Percentiles rank a stretch among this genome's conserved stretches.
phyloP scores from a whole-genome alignment of 768 basidiomycete genomes.

The Coprinopsis strossmayeri region DNA sequence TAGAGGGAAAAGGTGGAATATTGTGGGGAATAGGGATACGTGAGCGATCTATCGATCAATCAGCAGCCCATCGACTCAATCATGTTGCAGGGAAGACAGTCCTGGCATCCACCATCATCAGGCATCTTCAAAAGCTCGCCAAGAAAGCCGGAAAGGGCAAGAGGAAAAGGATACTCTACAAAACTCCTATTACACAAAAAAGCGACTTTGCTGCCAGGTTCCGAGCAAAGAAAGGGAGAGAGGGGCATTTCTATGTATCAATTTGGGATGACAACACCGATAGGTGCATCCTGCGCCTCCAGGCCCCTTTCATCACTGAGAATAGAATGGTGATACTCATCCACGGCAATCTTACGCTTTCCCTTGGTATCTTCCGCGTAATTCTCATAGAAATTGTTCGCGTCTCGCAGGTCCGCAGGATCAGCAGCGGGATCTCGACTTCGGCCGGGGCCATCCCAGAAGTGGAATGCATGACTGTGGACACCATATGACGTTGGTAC shows the following conservation, averaged over 20 bases:
- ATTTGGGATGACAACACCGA: neutral
- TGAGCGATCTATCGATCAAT: neutral
- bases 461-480: slow-evolving; percentile 83
- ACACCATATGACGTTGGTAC: slow-evolving; percentile 88
- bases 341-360: slow-evolving; percentile 36
- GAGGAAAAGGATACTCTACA: neutral
- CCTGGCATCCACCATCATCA: too few relatives aligned
- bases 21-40: neutral
- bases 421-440: slow-evolving; percentile 28
- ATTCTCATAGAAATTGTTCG: slow-evolving; percentile 83
- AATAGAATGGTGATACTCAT: neutral
- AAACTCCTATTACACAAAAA: neutral
- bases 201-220: too few relatives aligned
- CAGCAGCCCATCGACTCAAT: neutral
- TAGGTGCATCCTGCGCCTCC: neutral
- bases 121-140: neutral
- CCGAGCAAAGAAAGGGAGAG: neutral
- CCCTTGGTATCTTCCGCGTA: slow-evolving; percentile 73
- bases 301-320: neutral
- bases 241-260: neutral
- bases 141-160: neutral
- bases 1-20: neutral
- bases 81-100: neutral
- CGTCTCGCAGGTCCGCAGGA: slow-evolving; percentile 39
- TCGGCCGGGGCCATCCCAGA: slow-evolving; percentile 85